A percentile compares a stretch with the other conserved stretches of the same genome.
These are phyloP conservation scores for Actinidia chinensis DNA, from an alignment of 179 eudicot species.

Conservation along the genomic window DNA sequence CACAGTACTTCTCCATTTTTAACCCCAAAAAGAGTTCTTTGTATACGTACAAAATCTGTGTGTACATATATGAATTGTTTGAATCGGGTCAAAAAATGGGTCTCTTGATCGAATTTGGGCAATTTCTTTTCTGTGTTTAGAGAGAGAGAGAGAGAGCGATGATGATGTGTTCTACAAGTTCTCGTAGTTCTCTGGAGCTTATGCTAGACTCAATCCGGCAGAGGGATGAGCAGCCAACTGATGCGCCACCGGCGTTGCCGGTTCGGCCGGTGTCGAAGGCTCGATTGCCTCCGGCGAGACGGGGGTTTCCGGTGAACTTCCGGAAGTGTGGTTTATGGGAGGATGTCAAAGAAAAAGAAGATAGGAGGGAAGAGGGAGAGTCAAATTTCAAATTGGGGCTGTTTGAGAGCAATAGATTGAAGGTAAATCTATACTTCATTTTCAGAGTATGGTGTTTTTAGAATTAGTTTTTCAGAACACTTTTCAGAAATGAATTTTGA, in stretches of 20 bases:
- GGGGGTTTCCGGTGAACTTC: slow-evolving; percentile 27
- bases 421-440: slow-evolving; percentile 16
- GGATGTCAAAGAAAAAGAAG: slow-evolving; percentile 13
- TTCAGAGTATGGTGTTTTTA: not conserved
- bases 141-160: not conserved
- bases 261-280: slow-evolving; percentile 45
- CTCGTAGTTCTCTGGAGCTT: slow-evolving; percentile 49
- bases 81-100: not conserved
- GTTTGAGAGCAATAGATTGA: not conserved
- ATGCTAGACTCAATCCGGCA: slow-evolving; percentile 42
- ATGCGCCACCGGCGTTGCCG: slow-evolving; percentile 44
- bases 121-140: slow-evolving; percentile 4
- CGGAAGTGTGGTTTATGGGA: slow-evolving; percentile 10
- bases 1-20: not conserved
- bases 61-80: not conserved
- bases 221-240: slow-evolving; percentile 30
- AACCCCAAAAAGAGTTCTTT: not conserved
- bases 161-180: slow-evolving; percentile 30
- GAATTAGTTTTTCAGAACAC: too few species aligned
- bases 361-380: not conserved
- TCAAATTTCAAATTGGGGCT: not conserved
- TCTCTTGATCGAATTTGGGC: not conserved
- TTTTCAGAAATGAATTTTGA: too few species aligned
- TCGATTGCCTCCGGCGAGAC: slow-evolving; percentile 36
- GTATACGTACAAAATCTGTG: not conserved